Evolutionary conservation across 306 rosid species (phyloP), one percentile per base, ranked within the genome.

Genomic region (Fagus sylvatica): DNA sequence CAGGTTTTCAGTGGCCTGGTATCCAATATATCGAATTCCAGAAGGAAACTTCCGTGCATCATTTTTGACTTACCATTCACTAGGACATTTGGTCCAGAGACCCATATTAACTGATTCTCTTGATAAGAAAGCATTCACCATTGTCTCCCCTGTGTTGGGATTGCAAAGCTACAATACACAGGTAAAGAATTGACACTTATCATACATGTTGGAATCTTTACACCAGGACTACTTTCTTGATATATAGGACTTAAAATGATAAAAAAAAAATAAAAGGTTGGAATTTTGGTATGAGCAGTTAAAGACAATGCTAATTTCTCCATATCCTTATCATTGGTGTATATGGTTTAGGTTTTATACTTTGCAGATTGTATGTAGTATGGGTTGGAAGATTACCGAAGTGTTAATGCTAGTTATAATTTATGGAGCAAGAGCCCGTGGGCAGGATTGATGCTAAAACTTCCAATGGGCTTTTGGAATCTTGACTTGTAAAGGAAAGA

Each of bases 41-140:
- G 76, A 78, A 71, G 76, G 76, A 13, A 22, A 37, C 53, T 33
- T 78, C 15, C 54, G 72, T 22, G 65, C 72, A 36, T 59, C 81
- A 48, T 78, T 78, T 70, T 71, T 78, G 54, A 78, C 76, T 37
- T 78, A 43, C 81, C 81, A 78, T 71, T 78, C 81, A 59, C 81
- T 78, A 13, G 81, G 81, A 28, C 76, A 71, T 49, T 60, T 78
- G 73, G 72, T 71, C 33, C 76, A 34, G 41, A 61, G 42, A 43
- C 54, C 40, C 40, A 22, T 73, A 59, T 71, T 51, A 28, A 62
- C 34, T 48, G 72, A 57, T 71, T 36, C 64, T 60, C 60, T 69
- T 13, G 62, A 48, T n/a, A 1, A 43, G 10, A 10, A 46, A 34
- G 9, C 17, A 78, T 60, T 57, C 53, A 19, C 4, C 61, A 69